Conservation (phyloP, 805 yeast species). For the Cyberlindnera bimundalis region DNA sequence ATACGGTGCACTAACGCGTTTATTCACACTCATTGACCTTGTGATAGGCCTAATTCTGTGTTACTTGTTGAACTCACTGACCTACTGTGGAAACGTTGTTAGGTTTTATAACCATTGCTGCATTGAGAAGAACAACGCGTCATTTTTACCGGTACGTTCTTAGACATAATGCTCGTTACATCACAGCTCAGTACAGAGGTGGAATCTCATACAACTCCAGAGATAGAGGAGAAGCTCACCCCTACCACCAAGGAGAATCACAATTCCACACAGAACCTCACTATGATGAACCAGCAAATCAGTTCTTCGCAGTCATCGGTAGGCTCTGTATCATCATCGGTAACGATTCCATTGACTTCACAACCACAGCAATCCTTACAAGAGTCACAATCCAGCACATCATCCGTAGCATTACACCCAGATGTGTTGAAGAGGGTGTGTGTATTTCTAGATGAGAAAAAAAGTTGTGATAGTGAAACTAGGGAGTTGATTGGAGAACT, state of each 20-base stretch:
- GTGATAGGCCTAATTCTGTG: no score
- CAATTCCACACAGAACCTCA: constrained; percentile 4
- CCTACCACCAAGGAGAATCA: constrained; percentile 9
- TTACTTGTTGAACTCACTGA: no score
- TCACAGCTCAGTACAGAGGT: background rate
- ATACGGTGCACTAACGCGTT: no score
- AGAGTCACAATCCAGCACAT: background rate
- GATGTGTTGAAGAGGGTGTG: constrained; percentile 1
- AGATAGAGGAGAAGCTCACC: background rate
- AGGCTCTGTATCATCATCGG: background rate
- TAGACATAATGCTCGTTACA: background rate
- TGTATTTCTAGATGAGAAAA: background rate
- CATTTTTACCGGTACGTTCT: background rate
- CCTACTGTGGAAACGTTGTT: no score
- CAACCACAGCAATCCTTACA: background rate
- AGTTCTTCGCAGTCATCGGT: constrained; percentile 15
- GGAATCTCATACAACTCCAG: background rate
- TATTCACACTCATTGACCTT: no score
- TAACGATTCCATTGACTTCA: background rate
- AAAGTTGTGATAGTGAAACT: constrained; percentile 7
- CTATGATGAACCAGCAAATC: background rate
- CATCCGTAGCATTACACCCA: background rate
- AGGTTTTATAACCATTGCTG: no score
- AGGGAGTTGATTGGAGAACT: constrained; percentile 20
- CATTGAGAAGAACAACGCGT: no score